phyloP scores from a whole-genome alignment of 2,329 filamentous ascomycete genomes.

The Exutisphaerella laricina region DNA sequence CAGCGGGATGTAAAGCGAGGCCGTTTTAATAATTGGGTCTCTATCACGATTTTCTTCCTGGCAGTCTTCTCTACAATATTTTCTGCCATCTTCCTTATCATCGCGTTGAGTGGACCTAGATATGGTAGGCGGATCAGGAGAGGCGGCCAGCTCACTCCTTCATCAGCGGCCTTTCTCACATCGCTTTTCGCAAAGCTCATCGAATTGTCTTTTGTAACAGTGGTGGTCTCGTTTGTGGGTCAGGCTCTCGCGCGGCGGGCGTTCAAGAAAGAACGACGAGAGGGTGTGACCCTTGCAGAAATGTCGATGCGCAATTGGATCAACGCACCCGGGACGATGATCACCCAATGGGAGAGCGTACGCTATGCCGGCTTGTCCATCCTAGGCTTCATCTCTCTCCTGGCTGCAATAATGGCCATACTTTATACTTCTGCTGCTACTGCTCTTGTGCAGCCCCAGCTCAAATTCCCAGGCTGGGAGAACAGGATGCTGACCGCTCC shows the following conservation, averaged over 20 bases:
- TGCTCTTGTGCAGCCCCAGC: slow-evolving; percentile 66
- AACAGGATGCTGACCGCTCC: slow-evolving; percentile 48
- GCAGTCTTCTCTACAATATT: slow-evolving; percentile 60
- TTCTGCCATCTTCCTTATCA: slow-evolving; percentile 60
- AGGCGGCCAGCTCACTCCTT: slow-evolving; percentile 48
- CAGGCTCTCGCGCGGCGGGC: slow-evolving; percentile 68
- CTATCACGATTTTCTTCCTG: slow-evolving; percentile 36
- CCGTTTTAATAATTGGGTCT: slow-evolving; percentile 41
- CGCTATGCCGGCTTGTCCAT: slow-evolving; percentile 59
- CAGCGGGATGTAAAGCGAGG: slow-evolving; percentile 10
- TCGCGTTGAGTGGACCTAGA: slow-evolving; percentile 57
- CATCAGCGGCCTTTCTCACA: slow-evolving; percentile 62
- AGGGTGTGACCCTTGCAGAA: slow-evolving; percentile 67
- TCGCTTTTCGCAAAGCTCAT: slow-evolving; percentile 69
- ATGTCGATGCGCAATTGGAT: slow-evolving; percentile 71
- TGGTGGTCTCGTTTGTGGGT: slow-evolving; percentile 68
- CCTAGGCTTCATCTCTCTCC: slow-evolving; percentile 59
- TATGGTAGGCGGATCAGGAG: slow-evolving; percentile 56
- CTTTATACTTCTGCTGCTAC: slow-evolving; percentile 74
- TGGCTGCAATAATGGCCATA: slow-evolving; percentile 60
- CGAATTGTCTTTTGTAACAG: slow-evolving; percentile 71
- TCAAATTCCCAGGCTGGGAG: slow-evolving; percentile 55
- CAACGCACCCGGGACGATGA: slow-evolving; percentile 54
- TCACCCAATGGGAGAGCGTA: slow-evolving; percentile 63
- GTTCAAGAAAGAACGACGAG: slow-evolving; percentile 46